phyloP scores from a whole-genome alignment of 495 filamentous ascomycete genomes.

The Trypethelium eluteriae region DNA sequence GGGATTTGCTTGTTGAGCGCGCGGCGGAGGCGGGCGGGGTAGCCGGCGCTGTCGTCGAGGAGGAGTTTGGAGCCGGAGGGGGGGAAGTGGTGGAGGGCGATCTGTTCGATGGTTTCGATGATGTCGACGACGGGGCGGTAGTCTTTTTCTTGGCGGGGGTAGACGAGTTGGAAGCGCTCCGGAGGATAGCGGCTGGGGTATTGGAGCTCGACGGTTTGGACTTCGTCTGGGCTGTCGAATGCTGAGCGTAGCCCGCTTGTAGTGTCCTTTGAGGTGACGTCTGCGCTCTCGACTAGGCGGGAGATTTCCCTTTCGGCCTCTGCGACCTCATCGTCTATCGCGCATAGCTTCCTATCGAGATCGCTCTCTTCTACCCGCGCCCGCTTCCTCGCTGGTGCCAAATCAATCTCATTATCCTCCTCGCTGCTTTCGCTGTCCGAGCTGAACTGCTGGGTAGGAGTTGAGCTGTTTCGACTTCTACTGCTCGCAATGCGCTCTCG shows the following conservation, averaged over 20 bases:
- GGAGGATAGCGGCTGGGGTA: constrained; percentile 31
- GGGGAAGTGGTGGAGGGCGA: constrained; percentile 67
- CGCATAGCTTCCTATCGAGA: background rate
- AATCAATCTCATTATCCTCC: background rate
- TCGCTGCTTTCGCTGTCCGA: constrained; percentile 3
- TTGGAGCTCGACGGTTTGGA: constrained; percentile 30
- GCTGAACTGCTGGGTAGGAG: background rate
- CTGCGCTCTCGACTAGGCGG: background rate
- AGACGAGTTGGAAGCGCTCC: constrained; percentile 61
- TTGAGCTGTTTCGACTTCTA: constrained; percentile 4
- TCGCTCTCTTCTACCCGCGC: background rate
- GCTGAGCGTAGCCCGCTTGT: background rate
- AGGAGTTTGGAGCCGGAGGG: constrained; percentile 56
- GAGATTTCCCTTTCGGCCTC: background rate
- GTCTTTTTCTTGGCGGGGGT: constrained; percentile 59
- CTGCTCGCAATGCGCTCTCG: background rate
- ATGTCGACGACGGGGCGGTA: constrained; percentile 86
- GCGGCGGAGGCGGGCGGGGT: constrained; percentile 63
- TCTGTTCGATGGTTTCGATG: constrained; percentile 63
- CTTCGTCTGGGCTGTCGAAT: background rate
- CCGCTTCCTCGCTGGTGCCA: background rate
- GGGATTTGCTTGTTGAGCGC: constrained; percentile 57
- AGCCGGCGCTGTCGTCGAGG: constrained; percentile 62
- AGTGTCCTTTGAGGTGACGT: constrained; percentile 1
- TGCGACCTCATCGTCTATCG: background rate